Evolutionary conservation across 2,329 filamentous ascomycete species (phyloP).

Genomic region (Phaeophleospora eucalypticola): DNA sequence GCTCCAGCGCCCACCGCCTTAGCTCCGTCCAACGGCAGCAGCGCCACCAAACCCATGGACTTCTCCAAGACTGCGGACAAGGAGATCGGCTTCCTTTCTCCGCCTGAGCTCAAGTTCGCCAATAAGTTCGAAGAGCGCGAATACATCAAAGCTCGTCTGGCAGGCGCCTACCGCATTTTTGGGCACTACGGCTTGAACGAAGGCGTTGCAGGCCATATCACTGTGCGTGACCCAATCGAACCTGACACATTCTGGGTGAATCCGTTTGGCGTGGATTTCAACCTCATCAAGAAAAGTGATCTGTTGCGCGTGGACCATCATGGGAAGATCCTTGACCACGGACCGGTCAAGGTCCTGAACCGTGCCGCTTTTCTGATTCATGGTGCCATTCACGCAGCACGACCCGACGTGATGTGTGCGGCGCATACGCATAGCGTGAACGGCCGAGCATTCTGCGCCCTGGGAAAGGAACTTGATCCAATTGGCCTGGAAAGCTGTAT

Average conservation of each 20-base stretch:
- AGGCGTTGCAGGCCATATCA: constrained; percentile 36
- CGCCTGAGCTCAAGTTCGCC: constrained; percentile 15
- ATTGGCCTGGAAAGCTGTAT: constrained; percentile 39
- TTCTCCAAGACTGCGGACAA: constrained; percentile 8
- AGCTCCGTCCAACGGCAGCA: no score
- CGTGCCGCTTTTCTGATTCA: constrained; percentile 43
- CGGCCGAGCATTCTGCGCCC: constrained; percentile 39
- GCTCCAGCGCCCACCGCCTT: no score
- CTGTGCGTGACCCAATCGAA: constrained; percentile 36
- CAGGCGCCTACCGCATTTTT: constrained; percentile 36
- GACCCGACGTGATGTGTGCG: constrained; percentile 41
- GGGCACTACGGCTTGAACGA: constrained; percentile 34
- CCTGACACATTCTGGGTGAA: constrained; percentile 35
- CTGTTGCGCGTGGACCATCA: constrained; percentile 40
- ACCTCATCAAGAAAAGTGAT: constrained; percentile 37
- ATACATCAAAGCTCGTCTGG: constrained; percentile 36
- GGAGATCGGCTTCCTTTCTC: constrained; percentile 12
- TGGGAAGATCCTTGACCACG: constrained; percentile 39
- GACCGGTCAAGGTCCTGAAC: constrained; percentile 36
- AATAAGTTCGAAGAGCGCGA: constrained; percentile 28
- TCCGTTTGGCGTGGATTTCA: constrained; percentile 39
- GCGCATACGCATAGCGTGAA: constrained; percentile 38
- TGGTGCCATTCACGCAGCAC: constrained; percentile 33
- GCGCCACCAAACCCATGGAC: no score
- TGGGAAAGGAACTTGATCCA: constrained; percentile 38